Percentiles rank a stretch among this genome's conserved stretches.
These are phyloP conservation scores for Acmispon strigosus DNA, from an alignment of 306 rosid genomes.

Conservation along the genomic window DNA sequence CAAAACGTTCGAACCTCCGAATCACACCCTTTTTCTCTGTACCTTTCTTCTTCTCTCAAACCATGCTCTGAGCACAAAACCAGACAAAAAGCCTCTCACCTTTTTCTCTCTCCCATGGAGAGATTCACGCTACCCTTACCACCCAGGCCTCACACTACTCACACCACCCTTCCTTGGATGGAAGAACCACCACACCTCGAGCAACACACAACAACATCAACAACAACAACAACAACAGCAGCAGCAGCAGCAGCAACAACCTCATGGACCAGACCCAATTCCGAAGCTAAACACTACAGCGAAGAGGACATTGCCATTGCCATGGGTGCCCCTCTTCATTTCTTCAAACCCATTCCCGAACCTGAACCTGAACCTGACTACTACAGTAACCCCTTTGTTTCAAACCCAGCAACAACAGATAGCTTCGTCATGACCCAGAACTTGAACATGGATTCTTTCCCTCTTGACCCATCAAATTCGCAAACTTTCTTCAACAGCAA, in stretches of 20 bases:
- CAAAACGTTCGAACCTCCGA: background rate
- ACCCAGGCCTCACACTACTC: slow-evolving; percentile 22
- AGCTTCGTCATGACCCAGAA: slow-evolving; percentile 40
- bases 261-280: slow-evolving; percentile 46
- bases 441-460: slow-evolving; percentile 6
- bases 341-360: slow-evolving; percentile 58
- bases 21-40: background rate
- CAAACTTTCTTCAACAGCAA: slow-evolving; percentile 33
- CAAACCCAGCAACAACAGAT: slow-evolving; percentile 19
- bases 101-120: slow-evolving; percentile 16
- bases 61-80: background rate
- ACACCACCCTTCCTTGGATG: slow-evolving; percentile 38
- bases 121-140: slow-evolving; percentile 31
- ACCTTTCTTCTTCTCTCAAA: slow-evolving; percentile 15
- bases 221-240: slow-evolving; percentile 24
- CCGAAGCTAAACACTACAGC: slow-evolving; percentile 13
- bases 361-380: slow-evolving; percentile 23
- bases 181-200: slow-evolving; percentile 9
- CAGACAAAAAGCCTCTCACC: slow-evolving; percentile 1
- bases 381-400: slow-evolving; percentile 15
- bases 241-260: slow-evolving; percentile 25
- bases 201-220: slow-evolving; percentile 23
- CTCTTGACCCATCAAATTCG: slow-evolving; percentile 35
- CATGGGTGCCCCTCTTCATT: slow-evolving; percentile 34
- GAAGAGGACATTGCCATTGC: slow-evolving; percentile 30